Conservation (phyloP, 2,329 filamentous ascomycete species). For the Claviceps citrina region DNA sequence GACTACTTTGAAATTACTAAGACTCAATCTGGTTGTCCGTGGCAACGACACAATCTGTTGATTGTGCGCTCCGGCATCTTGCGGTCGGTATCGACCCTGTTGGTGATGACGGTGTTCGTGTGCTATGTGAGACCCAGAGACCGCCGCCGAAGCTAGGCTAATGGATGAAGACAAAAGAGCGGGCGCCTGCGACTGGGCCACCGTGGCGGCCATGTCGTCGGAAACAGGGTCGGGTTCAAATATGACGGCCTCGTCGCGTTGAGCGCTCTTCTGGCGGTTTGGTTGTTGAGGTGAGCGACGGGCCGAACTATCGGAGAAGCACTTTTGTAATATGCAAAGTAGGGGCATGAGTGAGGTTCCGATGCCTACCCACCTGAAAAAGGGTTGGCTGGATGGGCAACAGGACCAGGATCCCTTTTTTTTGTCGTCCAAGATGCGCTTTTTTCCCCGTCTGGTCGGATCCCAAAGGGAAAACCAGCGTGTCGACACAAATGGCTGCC, state of each 20-base stretch:
- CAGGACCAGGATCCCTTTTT: no score
- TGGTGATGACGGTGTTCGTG: conserved; percentile 2
- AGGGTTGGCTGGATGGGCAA: no score
- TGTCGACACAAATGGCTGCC: no score
- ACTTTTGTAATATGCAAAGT: not conserved
- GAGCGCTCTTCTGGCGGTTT: not conserved
- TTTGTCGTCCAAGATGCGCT: no score
- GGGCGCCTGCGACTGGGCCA: conserved; percentile 17
- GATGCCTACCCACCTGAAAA: no score
- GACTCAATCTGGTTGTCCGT: conserved; percentile 16
- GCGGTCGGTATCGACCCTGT: not conserved
- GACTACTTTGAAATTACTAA: conserved; percentile 52
- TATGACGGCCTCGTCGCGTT: not conserved
- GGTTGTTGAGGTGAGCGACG: not conserved
- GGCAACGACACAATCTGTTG: conserved; percentile 10
- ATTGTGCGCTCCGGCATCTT: not conserved
- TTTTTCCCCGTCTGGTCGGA: not conserved
- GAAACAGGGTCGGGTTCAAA: not conserved
- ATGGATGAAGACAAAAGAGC: conserved; percentile 7
- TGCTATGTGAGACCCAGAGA: conserved; percentile 5
- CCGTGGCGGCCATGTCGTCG: conserved; percentile 17
- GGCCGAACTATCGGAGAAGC: not conserved
- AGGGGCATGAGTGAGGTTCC: not conserved
- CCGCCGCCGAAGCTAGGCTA: conserved; percentile 7
- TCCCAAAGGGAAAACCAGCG: not conserved